These are phyloP conservation scores for Backusella sp. DNA, from an alignment of 192 early-diverging fungal species.

Conservation along the genomic window DNA sequence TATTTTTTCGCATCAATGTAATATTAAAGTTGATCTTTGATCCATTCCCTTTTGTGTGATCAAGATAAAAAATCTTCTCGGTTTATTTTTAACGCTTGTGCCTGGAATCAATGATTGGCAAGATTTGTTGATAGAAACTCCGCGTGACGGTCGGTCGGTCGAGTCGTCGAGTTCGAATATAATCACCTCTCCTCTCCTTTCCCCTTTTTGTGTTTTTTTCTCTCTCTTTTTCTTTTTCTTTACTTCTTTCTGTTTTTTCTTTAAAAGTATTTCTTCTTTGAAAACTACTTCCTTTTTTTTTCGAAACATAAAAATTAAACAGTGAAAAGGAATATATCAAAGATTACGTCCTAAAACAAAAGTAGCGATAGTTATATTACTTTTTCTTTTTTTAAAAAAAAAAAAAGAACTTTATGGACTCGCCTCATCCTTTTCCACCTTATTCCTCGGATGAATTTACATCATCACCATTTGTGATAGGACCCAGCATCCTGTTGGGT, in stretches of 20 bases:
- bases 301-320: neutral
- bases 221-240: neutral
- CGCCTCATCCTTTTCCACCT: conserved; percentile 18
- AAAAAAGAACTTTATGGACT: neutral
- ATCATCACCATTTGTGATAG: conserved; percentile 27
- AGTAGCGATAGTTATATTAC: neutral
- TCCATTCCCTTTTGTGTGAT: neutral
- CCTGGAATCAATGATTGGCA: neutral
- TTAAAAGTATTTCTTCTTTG: neutral
- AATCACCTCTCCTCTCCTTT: neutral
- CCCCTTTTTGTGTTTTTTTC: neutral
- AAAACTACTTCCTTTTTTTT: neutral
- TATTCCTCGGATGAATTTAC: conserved; percentile 22
- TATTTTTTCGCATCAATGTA: neutral
- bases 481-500: conserved; percentile 12
- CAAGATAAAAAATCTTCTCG: neutral
- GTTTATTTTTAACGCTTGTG: neutral
- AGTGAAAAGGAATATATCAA: neutral
- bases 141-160: neutral
- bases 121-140: neutral
- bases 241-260: neutral
- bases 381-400: no score
- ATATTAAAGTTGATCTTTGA: neutral
- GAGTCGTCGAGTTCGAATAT: neutral
- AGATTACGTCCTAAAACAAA: neutral